Evolutionary conservation across 2,329 filamentous ascomycete genomes (phyloP).

Genomic region (Fusarium sp.): DNA sequence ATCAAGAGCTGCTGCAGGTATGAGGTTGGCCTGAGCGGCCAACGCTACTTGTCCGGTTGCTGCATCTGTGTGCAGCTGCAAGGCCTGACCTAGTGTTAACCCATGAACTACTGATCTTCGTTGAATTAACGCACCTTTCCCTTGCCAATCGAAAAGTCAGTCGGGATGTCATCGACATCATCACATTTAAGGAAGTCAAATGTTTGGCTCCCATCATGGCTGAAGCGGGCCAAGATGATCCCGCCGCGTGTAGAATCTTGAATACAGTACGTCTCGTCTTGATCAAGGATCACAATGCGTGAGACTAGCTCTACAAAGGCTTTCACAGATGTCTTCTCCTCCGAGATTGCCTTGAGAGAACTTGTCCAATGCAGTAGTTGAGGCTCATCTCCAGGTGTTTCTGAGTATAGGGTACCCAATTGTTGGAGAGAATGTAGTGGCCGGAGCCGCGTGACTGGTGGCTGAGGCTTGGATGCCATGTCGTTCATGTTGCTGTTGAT

Average conservation of each 20-base stretch:
- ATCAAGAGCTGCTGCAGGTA: not conserved
- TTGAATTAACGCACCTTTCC: conserved; percentile 5
- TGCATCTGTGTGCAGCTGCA: not conserved
- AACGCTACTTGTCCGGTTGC: not conserved
- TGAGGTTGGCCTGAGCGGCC: not conserved
- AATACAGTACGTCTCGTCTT: conserved; percentile 7
- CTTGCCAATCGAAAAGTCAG: conserved; percentile 19
- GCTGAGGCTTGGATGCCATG: not conserved
- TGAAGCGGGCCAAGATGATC: not conserved
- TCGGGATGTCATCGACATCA: not conserved
- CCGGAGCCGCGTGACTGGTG: conserved; percentile 26
- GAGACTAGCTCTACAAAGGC: conserved; percentile 13
- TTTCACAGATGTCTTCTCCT: not conserved
- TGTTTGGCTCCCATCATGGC: not conserved
- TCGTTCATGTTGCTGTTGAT: conserved; percentile 9
- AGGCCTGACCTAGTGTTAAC: no score
- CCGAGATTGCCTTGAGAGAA: not conserved
- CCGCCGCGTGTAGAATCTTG: not conserved
- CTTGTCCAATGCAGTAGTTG: conserved; percentile 6
- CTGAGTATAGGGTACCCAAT: not conserved
- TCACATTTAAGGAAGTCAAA: not conserved
- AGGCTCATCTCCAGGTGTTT: not conserved
- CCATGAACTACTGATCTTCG: accelerated
- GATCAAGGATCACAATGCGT: not conserved
- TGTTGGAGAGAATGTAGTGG: conserved; percentile 10